A percentile compares a stretch with the other conserved stretches of the same genome.
phyloP scores from a whole-genome alignment of 164 flowering plant genomes.

The Warburgia ugandensis region DNA sequence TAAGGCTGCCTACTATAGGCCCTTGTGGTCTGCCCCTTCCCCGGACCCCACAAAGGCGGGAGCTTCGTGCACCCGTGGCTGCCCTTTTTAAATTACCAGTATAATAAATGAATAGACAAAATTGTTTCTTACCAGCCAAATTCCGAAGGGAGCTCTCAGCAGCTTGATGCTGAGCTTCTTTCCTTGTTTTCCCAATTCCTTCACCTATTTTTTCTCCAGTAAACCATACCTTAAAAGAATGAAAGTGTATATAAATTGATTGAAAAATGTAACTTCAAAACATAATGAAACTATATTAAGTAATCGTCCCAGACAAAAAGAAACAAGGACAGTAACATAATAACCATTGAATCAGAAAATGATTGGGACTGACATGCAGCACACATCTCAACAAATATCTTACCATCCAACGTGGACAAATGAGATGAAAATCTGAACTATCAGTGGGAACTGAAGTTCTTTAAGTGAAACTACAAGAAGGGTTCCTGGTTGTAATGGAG shows the following conservation, averaged over 20 bases:
- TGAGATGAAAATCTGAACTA: neutral
- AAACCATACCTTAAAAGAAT: constrained; percentile 64
- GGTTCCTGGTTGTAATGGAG: neutral
- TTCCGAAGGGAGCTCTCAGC: constrained; percentile 66
- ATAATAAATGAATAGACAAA: neutral
- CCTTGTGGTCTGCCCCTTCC: too few relatives aligned
- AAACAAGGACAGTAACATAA: neutral
- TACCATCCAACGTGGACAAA: too few relatives aligned
- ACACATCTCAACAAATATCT: too few relatives aligned
- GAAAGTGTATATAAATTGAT: constrained; percentile 1
- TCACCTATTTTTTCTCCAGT: constrained; percentile 79
- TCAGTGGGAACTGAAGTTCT: neutral
- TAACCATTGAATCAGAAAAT: too few relatives aligned
- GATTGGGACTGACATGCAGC: too few relatives aligned
- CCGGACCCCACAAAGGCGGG: too few relatives aligned
- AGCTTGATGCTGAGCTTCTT: constrained; percentile 77
- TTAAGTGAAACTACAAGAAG: neutral
- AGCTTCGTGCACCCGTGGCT: too few relatives aligned
- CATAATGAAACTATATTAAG: neutral
- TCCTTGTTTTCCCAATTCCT: constrained; percentile 75
- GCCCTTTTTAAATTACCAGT: too few relatives aligned
- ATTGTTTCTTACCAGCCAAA: constrained; percentile 53
- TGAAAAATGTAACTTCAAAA: neutral
- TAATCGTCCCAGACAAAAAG: neutral
- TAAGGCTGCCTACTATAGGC: too few relatives aligned